Conservation (phyloP, 2,329 filamentous ascomycete genomes). For the Aspergillus sojae region DNA sequence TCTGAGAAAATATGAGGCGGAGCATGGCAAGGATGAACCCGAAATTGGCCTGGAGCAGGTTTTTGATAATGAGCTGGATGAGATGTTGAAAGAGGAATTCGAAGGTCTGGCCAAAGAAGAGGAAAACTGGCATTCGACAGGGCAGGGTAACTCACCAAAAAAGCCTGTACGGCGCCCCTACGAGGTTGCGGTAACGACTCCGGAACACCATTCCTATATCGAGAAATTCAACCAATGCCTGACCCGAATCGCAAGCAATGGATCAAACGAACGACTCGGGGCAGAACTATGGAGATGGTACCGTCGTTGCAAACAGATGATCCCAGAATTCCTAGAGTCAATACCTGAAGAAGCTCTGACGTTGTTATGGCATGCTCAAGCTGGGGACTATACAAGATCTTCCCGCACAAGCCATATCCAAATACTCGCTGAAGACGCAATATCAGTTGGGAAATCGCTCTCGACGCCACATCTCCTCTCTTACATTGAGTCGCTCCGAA, state of each 20-base stretch:
- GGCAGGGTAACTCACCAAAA: constrained; percentile 21
- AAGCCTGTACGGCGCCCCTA: constrained; percentile 26
- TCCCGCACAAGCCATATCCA: constrained; percentile 63
- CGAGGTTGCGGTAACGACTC: constrained; percentile 35
- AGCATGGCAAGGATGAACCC: constrained; percentile 33
- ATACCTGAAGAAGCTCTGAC: constrained; percentile 66
- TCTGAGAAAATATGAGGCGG: constrained; percentile 44
- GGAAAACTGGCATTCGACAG: constrained; percentile 37
- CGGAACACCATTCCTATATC: constrained; percentile 42
- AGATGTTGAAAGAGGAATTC: constrained; percentile 42
- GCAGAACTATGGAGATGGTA: constrained; percentile 55
- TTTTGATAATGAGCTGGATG: constrained; percentile 46
- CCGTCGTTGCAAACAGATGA: constrained; percentile 50
- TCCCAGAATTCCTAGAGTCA: constrained; percentile 52
- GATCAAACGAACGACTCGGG: constrained; percentile 30
- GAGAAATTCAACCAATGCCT: constrained; percentile 45
- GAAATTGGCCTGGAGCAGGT: constrained; percentile 37
- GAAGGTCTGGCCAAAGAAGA: constrained; percentile 40
- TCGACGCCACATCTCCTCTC: constrained; percentile 63
- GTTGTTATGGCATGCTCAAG: constrained; percentile 66
- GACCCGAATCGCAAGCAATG: constrained; percentile 31
- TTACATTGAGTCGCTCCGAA: constrained; percentile 69
- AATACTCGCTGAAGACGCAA: constrained; percentile 67
- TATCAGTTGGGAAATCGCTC: constrained; percentile 59
- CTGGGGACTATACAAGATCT: constrained; percentile 45